Evolutionary conservation across 352 stramenopile species (phyloP), one percentile per base, ranked within the genome.

Genomic region (Globisporangium solare): DNA sequence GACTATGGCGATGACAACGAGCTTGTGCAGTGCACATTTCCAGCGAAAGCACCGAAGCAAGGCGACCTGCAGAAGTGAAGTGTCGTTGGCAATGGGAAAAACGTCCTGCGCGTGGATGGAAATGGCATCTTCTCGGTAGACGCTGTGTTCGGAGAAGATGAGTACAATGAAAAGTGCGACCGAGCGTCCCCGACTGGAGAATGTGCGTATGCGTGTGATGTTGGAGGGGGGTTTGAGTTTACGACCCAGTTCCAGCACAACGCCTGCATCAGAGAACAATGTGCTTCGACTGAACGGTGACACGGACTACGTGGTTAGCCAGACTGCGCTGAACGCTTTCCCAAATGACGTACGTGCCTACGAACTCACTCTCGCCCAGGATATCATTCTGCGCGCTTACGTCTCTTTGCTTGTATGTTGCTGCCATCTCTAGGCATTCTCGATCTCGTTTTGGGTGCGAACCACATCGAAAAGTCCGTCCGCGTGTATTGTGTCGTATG

Each of bases 91-190:
- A 91, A 91, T 47, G 75, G 79, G 6, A 64, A 62, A 14, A 54
- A 43, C 1, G 51, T 52, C 13, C 43, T 87, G 1, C 77, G 81
- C 13, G 56, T 83, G 2, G 79, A 87, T 56, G 57, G 46, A 6
- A 89, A 73, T 17, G 81, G 79, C 0, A 42, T 84, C 5, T 89
- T 86, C 50, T 72, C 72, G 0, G 66, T 87, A 7, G 81, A 91
- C 42, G 69, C 79, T 5, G 59, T 87, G 11, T 58, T 89, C 35
- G 79, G 74, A 15, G 68, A 83, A 17, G 62, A 55, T 4, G 81
- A 91, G 56, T 91, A 91, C 60, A 60, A 91, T 49, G 60, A 88
- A 17, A 68, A 73, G 37, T 89, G 81, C 24, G 81, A 91, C 48
- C 46, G 83, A 4, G 81, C 75, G 24, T 64, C 76, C 0, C 78